A percentile compares a stretch with the other conserved stretches of the same genome.
Conservation (phyloP, 495 filamentous ascomycete genomes). For the Extremus antarcticus region DNA sequence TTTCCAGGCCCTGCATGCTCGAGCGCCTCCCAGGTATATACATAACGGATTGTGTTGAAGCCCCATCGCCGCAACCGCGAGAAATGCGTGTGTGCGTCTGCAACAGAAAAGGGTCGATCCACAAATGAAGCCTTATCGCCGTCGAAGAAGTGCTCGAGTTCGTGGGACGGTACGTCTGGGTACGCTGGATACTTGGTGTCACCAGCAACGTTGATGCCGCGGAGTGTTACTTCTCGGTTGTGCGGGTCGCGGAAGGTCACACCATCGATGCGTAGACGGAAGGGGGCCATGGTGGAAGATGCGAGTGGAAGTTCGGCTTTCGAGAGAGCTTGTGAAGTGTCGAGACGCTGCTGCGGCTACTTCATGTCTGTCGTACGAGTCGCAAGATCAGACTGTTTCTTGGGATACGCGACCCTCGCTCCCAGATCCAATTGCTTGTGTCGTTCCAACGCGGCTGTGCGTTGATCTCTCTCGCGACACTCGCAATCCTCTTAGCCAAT, state of each 20-base stretch:
- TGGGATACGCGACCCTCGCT: not conserved
- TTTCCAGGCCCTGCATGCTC: conserved; percentile 85
- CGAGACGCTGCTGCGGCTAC: not conserved
- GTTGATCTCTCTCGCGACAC: too few relatives aligned
- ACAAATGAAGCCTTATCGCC: conserved; percentile 87
- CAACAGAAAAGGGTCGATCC: conserved; percentile 66
- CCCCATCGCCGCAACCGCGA: conserved; percentile 75
- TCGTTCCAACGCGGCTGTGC: too few relatives aligned
- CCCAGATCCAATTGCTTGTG: too few relatives aligned
- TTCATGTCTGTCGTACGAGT: not conserved
- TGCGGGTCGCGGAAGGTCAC: conserved; percentile 62
- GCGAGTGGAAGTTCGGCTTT: not conserved
- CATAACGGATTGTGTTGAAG: conserved; percentile 90
- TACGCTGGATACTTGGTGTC: conserved; percentile 63
- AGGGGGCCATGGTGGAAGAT: conserved; percentile 25
- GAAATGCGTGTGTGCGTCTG: conserved; percentile 81
- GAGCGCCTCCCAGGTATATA: conserved; percentile 99
- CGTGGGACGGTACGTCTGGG: conserved; percentile 72
- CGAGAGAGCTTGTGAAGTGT: not conserved
- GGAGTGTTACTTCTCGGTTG: conserved; percentile 56
- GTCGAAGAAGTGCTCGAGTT: conserved; percentile 73
- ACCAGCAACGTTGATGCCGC: conserved; percentile 59
- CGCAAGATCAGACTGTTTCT: not conserved
- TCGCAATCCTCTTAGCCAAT: too few relatives aligned
- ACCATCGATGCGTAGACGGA: conserved; percentile 65